Evolutionary conservation across 1,284 basidiomycete genomes (phyloP).

Genomic region (Heterobasidion annosum): DNA sequence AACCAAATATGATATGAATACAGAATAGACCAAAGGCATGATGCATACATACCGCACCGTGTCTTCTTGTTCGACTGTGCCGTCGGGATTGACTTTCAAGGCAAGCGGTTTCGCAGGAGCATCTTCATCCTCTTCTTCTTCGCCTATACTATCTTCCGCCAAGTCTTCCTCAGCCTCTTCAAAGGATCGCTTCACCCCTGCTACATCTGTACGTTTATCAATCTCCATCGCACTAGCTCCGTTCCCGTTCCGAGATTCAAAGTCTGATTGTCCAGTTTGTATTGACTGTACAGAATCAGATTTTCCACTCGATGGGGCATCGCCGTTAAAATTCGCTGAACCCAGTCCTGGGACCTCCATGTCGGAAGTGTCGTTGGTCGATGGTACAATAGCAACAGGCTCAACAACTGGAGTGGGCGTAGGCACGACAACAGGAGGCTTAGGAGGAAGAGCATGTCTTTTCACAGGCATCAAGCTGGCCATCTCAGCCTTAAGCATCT

Average conservation of each 20-base stretch:
- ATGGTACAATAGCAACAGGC: slow-evolving; percentile 10
- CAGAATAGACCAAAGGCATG: not conserved
- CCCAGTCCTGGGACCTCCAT: slow-evolving; percentile 24
- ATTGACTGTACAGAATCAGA: not conserved
- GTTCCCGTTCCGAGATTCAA: not conserved
- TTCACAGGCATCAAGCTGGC: slow-evolving; percentile 59
- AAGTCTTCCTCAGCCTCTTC: slow-evolving; percentile 39
- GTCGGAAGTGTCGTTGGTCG: slow-evolving; percentile 5
- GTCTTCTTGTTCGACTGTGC: slow-evolving; percentile 88
- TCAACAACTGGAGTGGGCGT: slow-evolving; percentile 7
- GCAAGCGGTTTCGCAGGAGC: slow-evolving; percentile 31
- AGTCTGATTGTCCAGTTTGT: not conserved
- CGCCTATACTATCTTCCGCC: slow-evolving; percentile 27
- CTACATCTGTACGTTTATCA: slow-evolving; percentile 11
- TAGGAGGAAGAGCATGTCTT: slow-evolving; percentile 27
- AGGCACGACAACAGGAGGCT: slow-evolving; percentile 13
- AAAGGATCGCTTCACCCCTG: slow-evolving; percentile 63
- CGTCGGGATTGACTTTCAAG: slow-evolving; percentile 78
- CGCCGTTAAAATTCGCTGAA: not conserved
- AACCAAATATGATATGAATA: slow-evolving; percentile 2
- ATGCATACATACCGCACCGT: slow-evolving; percentile 71
- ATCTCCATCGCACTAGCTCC: slow-evolving; percentile 3
- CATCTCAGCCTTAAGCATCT: slow-evolving; percentile 88
- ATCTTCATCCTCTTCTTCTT: slow-evolving; percentile 44
- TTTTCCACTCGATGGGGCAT: not conserved